Conservation (phyloP, 495 filamentous ascomycete species). For the Symbiotaphrina buchneri region DNA sequence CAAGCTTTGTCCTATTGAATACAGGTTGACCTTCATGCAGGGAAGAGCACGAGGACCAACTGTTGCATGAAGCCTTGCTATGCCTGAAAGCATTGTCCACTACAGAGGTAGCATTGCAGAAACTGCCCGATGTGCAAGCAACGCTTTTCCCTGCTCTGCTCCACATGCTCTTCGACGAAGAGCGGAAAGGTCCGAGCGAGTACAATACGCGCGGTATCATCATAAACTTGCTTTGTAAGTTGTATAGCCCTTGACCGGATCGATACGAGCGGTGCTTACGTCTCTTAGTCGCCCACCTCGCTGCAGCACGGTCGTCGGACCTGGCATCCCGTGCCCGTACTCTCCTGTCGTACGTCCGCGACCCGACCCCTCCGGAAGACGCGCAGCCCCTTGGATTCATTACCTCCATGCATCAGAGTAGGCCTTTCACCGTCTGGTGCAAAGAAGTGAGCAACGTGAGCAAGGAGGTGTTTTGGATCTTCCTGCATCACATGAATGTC, state of each 20-base stretch:
- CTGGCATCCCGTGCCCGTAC: constrained; percentile 36
- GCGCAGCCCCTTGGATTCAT: constrained; percentile 68
- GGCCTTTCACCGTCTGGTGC: constrained; percentile 84
- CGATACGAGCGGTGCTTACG: not conserved
- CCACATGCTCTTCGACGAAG: constrained; percentile 81
- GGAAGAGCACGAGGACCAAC: constrained; percentile 87
- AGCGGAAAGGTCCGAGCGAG: constrained; percentile 91
- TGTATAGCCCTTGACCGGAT: not conserved
- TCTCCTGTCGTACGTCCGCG: constrained; percentile 57
- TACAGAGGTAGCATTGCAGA: constrained; percentile 57
- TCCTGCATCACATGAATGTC: constrained; percentile 81
- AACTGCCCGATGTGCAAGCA: constrained; percentile 56
- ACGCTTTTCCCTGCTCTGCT: constrained; percentile 74
- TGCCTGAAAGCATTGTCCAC: constrained; percentile 93
- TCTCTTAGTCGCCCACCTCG: constrained; percentile 44
- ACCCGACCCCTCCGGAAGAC: constrained; percentile 54
- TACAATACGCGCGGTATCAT: constrained; percentile 82
- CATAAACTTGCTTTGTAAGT: constrained; percentile 45
- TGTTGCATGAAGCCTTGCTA: constrained; percentile 79
- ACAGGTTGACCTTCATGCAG: constrained; percentile 15
- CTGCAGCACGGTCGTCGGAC: constrained; percentile 26
- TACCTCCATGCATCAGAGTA: constrained; percentile 60
- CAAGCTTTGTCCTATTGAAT: not conserved
- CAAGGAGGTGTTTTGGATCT: constrained; percentile 99
- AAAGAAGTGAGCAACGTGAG: constrained; percentile 81